Evolutionary conservation across 768 basidiomycete species (phyloP), one percentile per base, ranked within the genome.

Genomic region (Kwoniella newhampshirensis): DNA sequence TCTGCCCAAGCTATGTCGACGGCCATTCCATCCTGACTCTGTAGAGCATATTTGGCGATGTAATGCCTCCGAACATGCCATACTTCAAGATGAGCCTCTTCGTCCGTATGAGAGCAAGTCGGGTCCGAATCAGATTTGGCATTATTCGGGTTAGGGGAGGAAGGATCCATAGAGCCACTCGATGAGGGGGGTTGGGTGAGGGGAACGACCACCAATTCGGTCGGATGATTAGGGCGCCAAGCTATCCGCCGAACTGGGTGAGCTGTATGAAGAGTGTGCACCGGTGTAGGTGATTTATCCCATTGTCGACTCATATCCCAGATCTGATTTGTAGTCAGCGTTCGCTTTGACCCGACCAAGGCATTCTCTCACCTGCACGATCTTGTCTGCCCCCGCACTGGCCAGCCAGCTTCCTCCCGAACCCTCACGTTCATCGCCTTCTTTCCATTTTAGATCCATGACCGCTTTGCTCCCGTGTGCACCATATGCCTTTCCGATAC

Each of bases 31-130:
- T 66, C 69, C 30, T 54, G 54, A 2, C 57, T 54, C 3, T 63
- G 66, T 9, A 76, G 35, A 5, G 62, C 54, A 30, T 76, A 76
- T 43, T 76, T 76, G 20, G 69, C 63, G 18, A 76, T 54, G 42
- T 73, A 60, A 25, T 73, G 71, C 25, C 75, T 54, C 6, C 75
- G 49, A 2, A 76, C 73, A 40, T 76, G 73, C 75, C 75, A 76
- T 17, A 76, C 62, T 39, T 76, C 75, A n/a, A 76, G 51, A 44
- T 71, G 70, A 18, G 65, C 63, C 21, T 75, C 72, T 9, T 63
- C 66, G 28, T 69, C 68, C 3, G 49, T 13, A 9, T 25, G 11
- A 13, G 42, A 41, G 20, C 42, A 39, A 17, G 32, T 23, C 8
- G 17, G 36, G 25, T 54, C 50, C 9, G 45, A 11, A 3, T 28